These are phyloP conservation scores for Blastobotrys ciferrii DNA, from an alignment of 1,139 yeast genomes.

Conservation along the genomic window DNA sequence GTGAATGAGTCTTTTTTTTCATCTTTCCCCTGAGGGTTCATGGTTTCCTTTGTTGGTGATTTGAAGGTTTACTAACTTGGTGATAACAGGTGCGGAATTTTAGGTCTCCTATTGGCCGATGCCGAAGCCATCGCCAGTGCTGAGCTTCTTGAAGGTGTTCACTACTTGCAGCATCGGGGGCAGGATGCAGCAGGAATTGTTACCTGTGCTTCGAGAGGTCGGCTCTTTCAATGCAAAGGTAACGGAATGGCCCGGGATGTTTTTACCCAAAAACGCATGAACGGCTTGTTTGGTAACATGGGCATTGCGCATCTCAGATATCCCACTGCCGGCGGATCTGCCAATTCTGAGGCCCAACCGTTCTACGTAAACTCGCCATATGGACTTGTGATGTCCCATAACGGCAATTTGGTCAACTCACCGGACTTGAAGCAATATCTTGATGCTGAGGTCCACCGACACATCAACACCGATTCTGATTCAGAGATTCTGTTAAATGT, in stretches of 20 bases:
- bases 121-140: conserved; percentile 73
- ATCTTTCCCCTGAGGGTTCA: conserved; percentile 31
- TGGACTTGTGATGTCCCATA: conserved; percentile 86
- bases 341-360: conserved; percentile 98
- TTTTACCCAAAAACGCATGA: conserved; percentile 78
- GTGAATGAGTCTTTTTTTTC: conserved; percentile 39
- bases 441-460: conserved; percentile 95
- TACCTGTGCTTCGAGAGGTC: conserved; percentile 91
- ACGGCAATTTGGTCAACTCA: conserved; percentile 92
- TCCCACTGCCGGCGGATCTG: conserved; percentile 98
- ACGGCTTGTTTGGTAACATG: conserved; percentile 84
- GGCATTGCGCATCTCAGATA: conserved; percentile 93
- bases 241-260: conserved; percentile 99
- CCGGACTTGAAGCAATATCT: conserved; percentile 70
- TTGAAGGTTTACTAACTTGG: conserved; percentile 14
- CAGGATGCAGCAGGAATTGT: conserved; percentile 99
- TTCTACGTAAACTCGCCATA: conserved; percentile 97
- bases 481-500: conserved; percentile 85
- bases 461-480: conserved; percentile 94
- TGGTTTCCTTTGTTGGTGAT: background rate
- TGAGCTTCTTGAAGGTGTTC: conserved; percentile 88
- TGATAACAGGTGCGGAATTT: conserved; percentile 78
- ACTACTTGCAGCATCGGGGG: conserved; percentile 94
- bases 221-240: conserved; percentile 96
- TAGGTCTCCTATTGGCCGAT: conserved; percentile 84